Evolutionary conservation across 2,329 filamentous ascomycete species (phyloP).

Genomic region (Daldinia sp.): DNA sequence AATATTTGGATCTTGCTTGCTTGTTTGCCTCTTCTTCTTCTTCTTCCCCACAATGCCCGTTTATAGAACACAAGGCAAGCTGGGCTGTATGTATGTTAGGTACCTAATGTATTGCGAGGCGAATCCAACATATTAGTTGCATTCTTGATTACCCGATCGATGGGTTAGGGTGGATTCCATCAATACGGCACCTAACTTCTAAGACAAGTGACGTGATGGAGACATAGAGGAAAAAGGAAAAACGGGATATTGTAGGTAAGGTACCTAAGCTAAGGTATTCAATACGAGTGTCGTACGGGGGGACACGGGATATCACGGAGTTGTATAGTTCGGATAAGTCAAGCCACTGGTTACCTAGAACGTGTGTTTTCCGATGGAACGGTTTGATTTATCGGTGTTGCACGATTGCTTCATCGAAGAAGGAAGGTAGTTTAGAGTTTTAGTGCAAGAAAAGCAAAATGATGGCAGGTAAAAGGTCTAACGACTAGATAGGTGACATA

Average conservation of each 20-base stretch:
- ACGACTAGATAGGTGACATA: not conserved
- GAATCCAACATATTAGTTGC: not conserved
- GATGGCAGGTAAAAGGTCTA: not conserved
- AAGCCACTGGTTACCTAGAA: constrained; percentile 22
- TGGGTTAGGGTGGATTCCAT: constrained; percentile 31
- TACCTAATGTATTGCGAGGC: constrained; percentile 10
- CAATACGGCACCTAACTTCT: constrained; percentile 9
- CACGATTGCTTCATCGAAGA: not conserved
- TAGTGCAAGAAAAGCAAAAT: not conserved
- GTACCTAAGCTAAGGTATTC: not conserved
- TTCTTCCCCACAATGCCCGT: constrained; percentile 12
- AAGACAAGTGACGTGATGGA: constrained; percentile 19
- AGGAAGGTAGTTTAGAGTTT: not conserved
- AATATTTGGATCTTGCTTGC: constrained; percentile 21
- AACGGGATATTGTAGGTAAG: not conserved
- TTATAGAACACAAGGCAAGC: constrained; percentile 14
- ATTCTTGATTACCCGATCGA: constrained; percentile 30
- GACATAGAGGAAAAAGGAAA: not conserved
- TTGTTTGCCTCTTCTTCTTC: not conserved
- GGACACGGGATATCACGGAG: constrained; percentile 16
- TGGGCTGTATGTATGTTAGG: not conserved
- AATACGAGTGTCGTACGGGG: constrained; percentile 37
- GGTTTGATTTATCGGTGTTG: not conserved
- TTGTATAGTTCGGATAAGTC: constrained; percentile 15
- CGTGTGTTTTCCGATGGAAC: constrained; percentile 4